Evolutionary conservation across 192 early-diverging fungal species (phyloP).

Genomic region (Coemansia sp.): DNA sequence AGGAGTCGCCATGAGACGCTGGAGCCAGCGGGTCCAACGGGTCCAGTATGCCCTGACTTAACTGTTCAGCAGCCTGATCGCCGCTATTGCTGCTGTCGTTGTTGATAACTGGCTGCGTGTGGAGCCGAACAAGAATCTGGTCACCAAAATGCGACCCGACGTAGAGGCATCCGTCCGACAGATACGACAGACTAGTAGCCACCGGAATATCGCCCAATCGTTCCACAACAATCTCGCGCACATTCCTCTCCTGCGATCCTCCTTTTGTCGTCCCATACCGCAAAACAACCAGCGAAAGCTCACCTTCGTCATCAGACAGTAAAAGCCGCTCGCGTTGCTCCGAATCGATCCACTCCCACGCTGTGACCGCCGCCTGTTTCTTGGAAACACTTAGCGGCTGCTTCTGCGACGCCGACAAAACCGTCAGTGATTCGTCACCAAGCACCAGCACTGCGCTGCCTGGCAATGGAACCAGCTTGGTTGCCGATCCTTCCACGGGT

Average conservation of each 20-base stretch:
- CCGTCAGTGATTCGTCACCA: conserved; percentile 31
- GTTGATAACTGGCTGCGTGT: conserved; percentile 46
- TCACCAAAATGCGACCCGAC: conserved; percentile 87
- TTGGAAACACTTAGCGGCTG: conserved; percentile 12
- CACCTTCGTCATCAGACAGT: conserved; percentile 69
- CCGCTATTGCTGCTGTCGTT: not conserved
- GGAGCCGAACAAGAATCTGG: conserved; percentile 74
- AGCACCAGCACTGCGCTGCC: conserved; percentile 27
- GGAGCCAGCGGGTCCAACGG: not conserved
- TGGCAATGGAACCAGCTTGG: conserved; percentile 27
- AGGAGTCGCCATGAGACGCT: not conserved
- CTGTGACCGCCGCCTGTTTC: conserved; percentile 49
- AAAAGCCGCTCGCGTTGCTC: conserved; percentile 60
- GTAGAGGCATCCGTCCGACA: conserved; percentile 71
- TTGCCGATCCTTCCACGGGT: conserved; percentile 20
- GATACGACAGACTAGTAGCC: conserved; percentile 65
- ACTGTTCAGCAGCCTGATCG: not conserved
- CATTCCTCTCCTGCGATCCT: conserved; percentile 11
- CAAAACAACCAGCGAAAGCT: conserved; percentile 62
- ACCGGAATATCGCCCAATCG: conserved; percentile 54
- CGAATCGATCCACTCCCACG: conserved; percentile 58
- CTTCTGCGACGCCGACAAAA: conserved; percentile 6
- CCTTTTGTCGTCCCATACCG: conserved; percentile 23
- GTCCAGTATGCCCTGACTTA: not conserved
- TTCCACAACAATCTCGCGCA: conserved; percentile 48